phyloP scores from a whole-genome alignment of 73 alveolate genomes.

The Symbiodinium natans region DNA sequence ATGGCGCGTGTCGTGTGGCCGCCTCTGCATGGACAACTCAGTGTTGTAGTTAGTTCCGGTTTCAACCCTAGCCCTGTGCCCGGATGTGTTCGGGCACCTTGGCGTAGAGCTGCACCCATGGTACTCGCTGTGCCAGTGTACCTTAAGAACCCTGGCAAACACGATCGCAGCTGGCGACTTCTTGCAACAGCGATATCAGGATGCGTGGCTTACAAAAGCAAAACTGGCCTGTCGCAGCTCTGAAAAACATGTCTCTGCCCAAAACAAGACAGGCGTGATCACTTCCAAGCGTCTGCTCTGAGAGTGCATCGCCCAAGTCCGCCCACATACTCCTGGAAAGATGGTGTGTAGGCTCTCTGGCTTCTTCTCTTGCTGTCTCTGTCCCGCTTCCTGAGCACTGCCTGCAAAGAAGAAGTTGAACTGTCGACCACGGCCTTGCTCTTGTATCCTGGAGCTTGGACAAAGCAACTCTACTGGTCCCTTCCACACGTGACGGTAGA shows the following conservation, averaged over 20 bases:
- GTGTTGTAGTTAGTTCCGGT: background rate
- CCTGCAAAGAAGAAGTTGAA: too few relatives aligned
- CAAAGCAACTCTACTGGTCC: too few relatives aligned
- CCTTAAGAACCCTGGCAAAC: slow-evolving; percentile 21
- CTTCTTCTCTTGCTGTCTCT: background rate
- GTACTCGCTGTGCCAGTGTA: slow-evolving; percentile 73
- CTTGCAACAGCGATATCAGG: too few relatives aligned
- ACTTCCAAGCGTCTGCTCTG: slow-evolving; percentile 52
- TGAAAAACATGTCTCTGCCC: background rate
- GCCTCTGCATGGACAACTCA: too few relatives aligned
- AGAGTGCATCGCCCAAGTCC: slow-evolving; percentile 60
- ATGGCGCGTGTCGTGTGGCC: slow-evolving; percentile 82
- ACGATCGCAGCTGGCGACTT: background rate
- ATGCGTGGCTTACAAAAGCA: background rate
- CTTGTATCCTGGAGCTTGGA: too few relatives aligned
- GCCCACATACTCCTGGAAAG: slow-evolving; percentile 80
- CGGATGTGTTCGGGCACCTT: too few relatives aligned
- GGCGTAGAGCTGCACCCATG: slow-evolving; percentile 84
- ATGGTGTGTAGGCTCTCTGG: too few relatives aligned
- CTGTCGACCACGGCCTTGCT: too few relatives aligned
- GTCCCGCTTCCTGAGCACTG: background rate
- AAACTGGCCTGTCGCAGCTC: background rate
- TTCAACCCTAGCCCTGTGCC: too few relatives aligned
- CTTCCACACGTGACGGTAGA: too few relatives aligned
- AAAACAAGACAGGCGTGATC: background rate